Evolutionary conservation across 1,139 yeast genomes (phyloP).

Genomic region (Yamadazyma siamensis): DNA sequence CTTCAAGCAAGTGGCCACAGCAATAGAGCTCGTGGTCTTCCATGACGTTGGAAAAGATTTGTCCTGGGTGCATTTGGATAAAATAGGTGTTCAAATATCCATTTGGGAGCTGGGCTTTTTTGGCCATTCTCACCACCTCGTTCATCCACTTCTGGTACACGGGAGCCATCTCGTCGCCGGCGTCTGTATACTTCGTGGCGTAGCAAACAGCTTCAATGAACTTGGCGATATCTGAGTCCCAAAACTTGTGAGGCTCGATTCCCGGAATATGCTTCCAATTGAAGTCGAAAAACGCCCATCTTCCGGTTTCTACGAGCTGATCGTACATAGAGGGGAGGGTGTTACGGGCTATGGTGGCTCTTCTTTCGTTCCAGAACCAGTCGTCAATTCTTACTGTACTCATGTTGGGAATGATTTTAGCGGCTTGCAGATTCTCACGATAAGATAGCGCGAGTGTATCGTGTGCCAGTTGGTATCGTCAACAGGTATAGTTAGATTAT

Average conservation of each 20-base stretch:
- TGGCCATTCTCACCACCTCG: constrained; percentile 15
- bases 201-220: constrained; percentile 19
- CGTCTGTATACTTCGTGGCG: constrained; percentile 14
- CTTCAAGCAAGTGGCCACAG: constrained; percentile 21
- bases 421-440: no score
- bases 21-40: constrained; percentile 21
- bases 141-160: constrained; percentile 15
- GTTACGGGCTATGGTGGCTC: constrained; percentile 14
- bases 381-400: no score
- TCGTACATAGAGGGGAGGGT: constrained; percentile 20
- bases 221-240: constrained; percentile 24
- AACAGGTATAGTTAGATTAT: no score
- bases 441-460: no score
- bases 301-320: constrained; percentile 17
- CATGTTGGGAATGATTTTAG: no score
- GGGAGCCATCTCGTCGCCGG: constrained; percentile 7
- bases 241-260: constrained; percentile 18
- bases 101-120: constrained; percentile 19
- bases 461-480: no score
- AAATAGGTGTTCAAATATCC: constrained; percentile 21
- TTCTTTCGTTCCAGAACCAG: constrained; percentile 16
- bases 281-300: constrained; percentile 19
- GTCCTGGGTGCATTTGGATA: constrained; percentile 18
- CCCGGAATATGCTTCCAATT: constrained; percentile 13
- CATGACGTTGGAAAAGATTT: constrained; percentile 15